Conservation (phyloP, 2,329 filamentous ascomycete species). For the Capronia epimyces region DNA sequence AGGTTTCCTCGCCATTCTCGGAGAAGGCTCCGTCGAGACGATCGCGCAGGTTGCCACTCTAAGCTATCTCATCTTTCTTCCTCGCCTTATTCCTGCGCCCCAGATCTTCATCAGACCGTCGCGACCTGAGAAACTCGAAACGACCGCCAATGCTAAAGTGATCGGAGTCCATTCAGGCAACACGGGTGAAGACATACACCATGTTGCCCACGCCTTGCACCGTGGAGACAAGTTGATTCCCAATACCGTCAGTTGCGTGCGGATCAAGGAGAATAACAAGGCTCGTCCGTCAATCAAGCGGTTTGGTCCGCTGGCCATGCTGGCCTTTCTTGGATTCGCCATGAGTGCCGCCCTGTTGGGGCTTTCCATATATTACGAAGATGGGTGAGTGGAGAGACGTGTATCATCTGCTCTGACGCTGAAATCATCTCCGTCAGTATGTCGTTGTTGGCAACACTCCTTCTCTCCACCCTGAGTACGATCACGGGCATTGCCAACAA, state of each 20-base stretch:
- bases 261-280: constrained; percentile 34
- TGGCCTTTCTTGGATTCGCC: constrained; percentile 43
- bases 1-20: constrained; percentile 49
- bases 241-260: constrained; percentile 40
- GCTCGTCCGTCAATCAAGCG: constrained; percentile 41
- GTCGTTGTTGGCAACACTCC: constrained; percentile 45
- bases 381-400: constrained; percentile 32
- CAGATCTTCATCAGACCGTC: constrained; percentile 46
- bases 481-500: constrained; percentile 48
- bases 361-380: constrained; percentile 41
- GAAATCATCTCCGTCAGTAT: constrained; percentile 34
- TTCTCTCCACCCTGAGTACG: constrained; percentile 46
- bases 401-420: background rate
- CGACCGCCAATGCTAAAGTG: constrained; percentile 37
- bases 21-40: constrained; percentile 47
- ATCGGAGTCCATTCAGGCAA: constrained; percentile 47
- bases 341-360: constrained; percentile 42
- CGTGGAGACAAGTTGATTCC: constrained; percentile 34
- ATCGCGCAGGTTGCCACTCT: constrained; percentile 49
- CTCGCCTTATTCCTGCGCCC: constrained; percentile 47
- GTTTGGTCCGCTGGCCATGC: constrained; percentile 42
- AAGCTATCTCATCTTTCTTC: constrained; percentile 46
- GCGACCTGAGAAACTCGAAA: constrained; percentile 40
- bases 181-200: constrained; percentile 42
- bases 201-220: constrained; percentile 43